Percentiles rank a stretch among this genome's conserved stretches.
phyloP scores from a whole-genome alignment of 2,329 filamentous ascomycete species.

The Alternaria infectoria region DNA sequence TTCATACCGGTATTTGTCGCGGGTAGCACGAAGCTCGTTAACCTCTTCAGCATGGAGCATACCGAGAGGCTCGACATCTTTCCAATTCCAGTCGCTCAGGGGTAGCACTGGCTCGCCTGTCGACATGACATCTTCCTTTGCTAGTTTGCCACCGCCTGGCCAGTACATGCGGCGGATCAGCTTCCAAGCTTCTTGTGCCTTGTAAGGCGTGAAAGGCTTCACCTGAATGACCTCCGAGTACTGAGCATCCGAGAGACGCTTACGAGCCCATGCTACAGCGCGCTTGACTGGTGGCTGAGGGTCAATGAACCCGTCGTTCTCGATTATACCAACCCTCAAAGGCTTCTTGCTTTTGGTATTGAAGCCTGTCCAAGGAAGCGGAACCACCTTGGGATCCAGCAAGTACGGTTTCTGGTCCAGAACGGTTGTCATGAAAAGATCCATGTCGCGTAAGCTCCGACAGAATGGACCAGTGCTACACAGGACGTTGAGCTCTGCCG shows the following conservation, averaged over 20 bases:
- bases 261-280: constrained; percentile 46
- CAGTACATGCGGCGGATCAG: constrained; percentile 54
- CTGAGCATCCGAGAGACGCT: constrained; percentile 13
- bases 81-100: constrained; percentile 45
- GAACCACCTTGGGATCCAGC: constrained; percentile 21
- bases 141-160: constrained; percentile 51
- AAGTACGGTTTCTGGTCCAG: constrained; percentile 20
- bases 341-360: constrained; percentile 16
- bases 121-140: constrained; percentile 42
- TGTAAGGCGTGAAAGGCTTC: constrained; percentile 46
- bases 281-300: constrained; percentile 50
- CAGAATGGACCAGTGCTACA: constrained; percentile 23
- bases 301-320: constrained; percentile 46
- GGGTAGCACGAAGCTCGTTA: constrained; percentile 10
- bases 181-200: constrained; percentile 34
- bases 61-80: constrained; percentile 10
- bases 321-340: constrained; percentile 55
- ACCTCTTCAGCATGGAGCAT: constrained; percentile 18
- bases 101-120: constrained; percentile 55
- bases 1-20: constrained; percentile 19
- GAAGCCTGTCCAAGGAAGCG: constrained; percentile 27
- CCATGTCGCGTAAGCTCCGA: constrained; percentile 22
- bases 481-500: constrained; percentile 25
- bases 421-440: constrained; percentile 21
- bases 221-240: constrained; percentile 32